Evolutionary conservation across 2,329 filamentous ascomycete genomes (phyloP).

Genomic region (Calonectria henricotiae): DNA sequence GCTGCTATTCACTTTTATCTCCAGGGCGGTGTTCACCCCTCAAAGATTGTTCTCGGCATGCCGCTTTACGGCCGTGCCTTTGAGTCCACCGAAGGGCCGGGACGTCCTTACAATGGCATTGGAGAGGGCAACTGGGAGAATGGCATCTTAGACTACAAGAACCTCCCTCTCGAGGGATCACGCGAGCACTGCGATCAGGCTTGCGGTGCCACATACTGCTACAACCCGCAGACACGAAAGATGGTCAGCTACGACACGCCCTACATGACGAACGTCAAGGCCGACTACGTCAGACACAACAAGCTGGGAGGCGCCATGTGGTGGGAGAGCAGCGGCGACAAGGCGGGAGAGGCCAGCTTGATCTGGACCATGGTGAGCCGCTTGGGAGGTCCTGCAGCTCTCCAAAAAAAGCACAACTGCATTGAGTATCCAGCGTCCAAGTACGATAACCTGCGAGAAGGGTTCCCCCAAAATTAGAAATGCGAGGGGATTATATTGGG

Average conservation of each 20-base stretch:
- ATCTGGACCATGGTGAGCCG: constrained; percentile 76
- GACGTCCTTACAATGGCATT: constrained; percentile 78
- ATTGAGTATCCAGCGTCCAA: constrained; percentile 76
- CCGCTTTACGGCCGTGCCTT: constrained; percentile 93
- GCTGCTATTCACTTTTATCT: constrained; percentile 82
- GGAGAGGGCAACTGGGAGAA: constrained; percentile 88
- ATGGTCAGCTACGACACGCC: constrained; percentile 88
- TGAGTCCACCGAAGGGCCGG: constrained; percentile 82
- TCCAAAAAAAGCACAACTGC: constrained; percentile 73
- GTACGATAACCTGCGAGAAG: constrained; percentile 79
- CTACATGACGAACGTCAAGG: constrained; percentile 78
- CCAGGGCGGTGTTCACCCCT: constrained; percentile 73
- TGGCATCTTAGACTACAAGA: constrained; percentile 92
- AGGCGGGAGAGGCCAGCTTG: constrained; percentile 76
- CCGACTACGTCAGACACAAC: constrained; percentile 77
- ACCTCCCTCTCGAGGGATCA: constrained; percentile 79
- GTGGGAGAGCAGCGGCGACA: constrained; percentile 93
- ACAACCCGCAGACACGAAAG: constrained; percentile 73
- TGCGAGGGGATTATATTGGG: neutral
- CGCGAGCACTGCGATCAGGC: constrained; percentile 76
- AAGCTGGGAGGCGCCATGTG: constrained; percentile 94
- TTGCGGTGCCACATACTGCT: constrained; percentile 83
- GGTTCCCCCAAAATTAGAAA: constrained; percentile 66
- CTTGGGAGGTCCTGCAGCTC: constrained; percentile 68
- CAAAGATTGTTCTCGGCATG: constrained; percentile 92